These are phyloP conservation scores for Globisporangium splendens DNA, from an alignment of 352 stramenopile genomes.

Conservation along the genomic window DNA sequence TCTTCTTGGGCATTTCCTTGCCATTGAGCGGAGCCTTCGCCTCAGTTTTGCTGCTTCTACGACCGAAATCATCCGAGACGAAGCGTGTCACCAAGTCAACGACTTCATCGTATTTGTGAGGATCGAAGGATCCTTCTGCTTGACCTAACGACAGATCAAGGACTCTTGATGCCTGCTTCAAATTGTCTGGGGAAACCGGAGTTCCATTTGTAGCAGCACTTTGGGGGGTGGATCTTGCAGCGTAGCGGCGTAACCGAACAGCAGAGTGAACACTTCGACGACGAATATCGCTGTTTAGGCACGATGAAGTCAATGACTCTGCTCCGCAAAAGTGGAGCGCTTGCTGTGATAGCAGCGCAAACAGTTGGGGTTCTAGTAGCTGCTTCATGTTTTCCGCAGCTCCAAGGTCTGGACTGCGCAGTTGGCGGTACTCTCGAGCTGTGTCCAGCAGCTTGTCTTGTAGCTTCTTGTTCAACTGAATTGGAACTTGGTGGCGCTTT, in stretches of 20 bases:
- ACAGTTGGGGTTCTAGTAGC: constrained; percentile 38
- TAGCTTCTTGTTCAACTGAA: constrained; percentile 20
- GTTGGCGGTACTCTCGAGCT: constrained; percentile 30
- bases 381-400: constrained; percentile 40
- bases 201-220: neutral
- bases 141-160: constrained; percentile 16
- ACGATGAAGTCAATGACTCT: constrained; percentile 18
- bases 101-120: constrained; percentile 3
- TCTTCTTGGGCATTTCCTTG: neutral
- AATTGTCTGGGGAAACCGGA: neutral
- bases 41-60: neutral
- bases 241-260: constrained; percentile 35
- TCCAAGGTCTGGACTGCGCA: constrained; percentile 35
- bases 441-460: constrained; percentile 15
- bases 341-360: constrained; percentile 29
- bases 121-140: constrained; percentile 10
- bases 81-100: constrained; percentile 12
- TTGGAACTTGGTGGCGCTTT: constrained; percentile 15
- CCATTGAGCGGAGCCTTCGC: neutral
- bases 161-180: constrained; percentile 4
- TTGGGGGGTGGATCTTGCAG: neutral
- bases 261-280: constrained; percentile 61
- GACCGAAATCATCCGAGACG: constrained; percentile 7
- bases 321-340: constrained; percentile 36
- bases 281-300: constrained; percentile 22